Evolutionary conservation across 257 asterid species (phyloP).

Genomic region (Nemophila menziesii): DNA sequence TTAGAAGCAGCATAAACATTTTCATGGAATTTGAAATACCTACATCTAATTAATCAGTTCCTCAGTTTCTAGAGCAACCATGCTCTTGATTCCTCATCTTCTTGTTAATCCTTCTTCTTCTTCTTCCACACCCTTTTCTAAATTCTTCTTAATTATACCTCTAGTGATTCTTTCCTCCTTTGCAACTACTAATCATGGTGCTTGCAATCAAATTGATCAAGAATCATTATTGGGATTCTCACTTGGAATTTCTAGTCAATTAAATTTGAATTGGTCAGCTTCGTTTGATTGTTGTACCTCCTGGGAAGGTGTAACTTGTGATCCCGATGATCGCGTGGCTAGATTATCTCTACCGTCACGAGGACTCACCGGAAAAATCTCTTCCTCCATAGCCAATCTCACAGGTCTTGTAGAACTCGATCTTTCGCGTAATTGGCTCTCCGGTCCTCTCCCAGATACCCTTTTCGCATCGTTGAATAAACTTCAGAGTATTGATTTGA

Average conservation of each 20-base stretch:
- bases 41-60: constrained; percentile 24
- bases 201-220: constrained; percentile 42
- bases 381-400: constrained; percentile 42
- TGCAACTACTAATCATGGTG: constrained; percentile 26
- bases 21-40: constrained; percentile 26
- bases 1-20: constrained; percentile 27
- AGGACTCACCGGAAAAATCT: constrained; percentile 43
- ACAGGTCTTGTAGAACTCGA: constrained; percentile 38
- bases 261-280: constrained; percentile 51
- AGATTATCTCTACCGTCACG: constrained; percentile 49
- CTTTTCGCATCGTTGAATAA: constrained; percentile 32
- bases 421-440: constrained; percentile 46
- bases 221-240: constrained; percentile 41
- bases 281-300: constrained; percentile 54
- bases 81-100: constrained; percentile 31
- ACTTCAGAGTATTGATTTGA: constrained; percentile 44
- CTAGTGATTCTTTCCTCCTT: constrained; percentile 14
- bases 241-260: constrained; percentile 16
- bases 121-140: constrained; percentile 7
- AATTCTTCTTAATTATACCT: constrained; percentile 9
- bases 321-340: constrained; percentile 38
- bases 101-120: constrained; percentile 4
- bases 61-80: constrained; percentile 25
- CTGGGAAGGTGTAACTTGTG: constrained; percentile 86
- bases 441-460: constrained; percentile 48